Base-by-base conservation (phyloP, 2,329 filamentous ascomycete species). In the Dactylellina parvicollis region DNA sequence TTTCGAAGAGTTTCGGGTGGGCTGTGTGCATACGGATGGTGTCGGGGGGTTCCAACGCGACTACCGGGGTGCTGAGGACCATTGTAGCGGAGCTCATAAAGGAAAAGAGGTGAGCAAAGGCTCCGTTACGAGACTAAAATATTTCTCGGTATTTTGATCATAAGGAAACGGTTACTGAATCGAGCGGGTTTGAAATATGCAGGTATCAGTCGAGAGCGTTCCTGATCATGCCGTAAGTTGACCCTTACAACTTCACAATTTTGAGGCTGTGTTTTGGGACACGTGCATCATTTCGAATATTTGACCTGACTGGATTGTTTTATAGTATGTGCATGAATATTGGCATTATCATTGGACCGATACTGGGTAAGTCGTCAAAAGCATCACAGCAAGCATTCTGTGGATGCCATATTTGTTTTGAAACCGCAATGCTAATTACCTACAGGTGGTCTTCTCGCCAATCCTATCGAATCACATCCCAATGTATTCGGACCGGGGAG, bases 11-110 rank as follows among this genome's bases (percentile, higher is more conserved):
- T 2, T 92, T 92, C 77, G 82, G 81, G 12, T 78, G 81, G 30
- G 89, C 89, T 0, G 85, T 89, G 0, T 83, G 87, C 47, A 92
- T 90, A 82, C 83, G 90, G 4, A 85, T 83, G 9, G 78, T 90
- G 34, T 90, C 89, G 0, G 90, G 90, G 0, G 82, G 86, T 9
- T 80, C 91, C 52, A 92, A 92, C 79, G 90, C 89, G 1, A 92
- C 91, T 78, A 85, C 91, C 1, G 89, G 89, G 0, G 88, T 92
- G 2, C 89, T 92, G 87, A 83, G 89, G 72, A 91, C 89, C 4
- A 89, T 91, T 85, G 89, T 91, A 47, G 85, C 86, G 1, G 90
- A 92, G 80, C 89, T 90, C 32, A 86, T 92, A 36, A 83, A 84
- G 54, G 89, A 91, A 80, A 90, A 89, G 80, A 89, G 86, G 82